Base-by-base conservation (phyloP, 2,329 filamentous ascomycete species). In the Epichloe bromicola region DNA sequence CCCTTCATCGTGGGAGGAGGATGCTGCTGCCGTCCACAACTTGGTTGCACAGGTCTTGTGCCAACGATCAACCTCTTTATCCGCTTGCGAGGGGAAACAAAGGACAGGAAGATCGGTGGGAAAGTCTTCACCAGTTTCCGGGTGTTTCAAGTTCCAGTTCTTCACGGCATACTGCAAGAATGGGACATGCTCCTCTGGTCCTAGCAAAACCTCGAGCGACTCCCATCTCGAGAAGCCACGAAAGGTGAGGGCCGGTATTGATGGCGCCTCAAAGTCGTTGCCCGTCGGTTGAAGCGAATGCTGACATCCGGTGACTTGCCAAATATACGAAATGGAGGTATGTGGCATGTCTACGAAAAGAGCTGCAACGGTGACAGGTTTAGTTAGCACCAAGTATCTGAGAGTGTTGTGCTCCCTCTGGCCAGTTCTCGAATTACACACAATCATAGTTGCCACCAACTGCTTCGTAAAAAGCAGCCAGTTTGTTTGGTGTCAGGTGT, bases 141-240 rank as follows among this genome's bases (percentile, higher is more conserved):
- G 85, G 60, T 94, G 80, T 53, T 77, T 79, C 53, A 97, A 75
- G 37, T 80, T 75, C 78, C 89, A 96, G 56, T 85, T 74, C 54
- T 77, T 76, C 3, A 95, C 85, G 0, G 89, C 88, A 60, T 80
- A 83, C 60, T 93, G 88, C 23, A 98, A 67, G 59, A 89, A 91
- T 0, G 81, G 80, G 1, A 89, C 85, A 69, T 97, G 90, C 60
- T 94, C 87, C 58, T 93, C 85, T 0, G 93, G 93, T 2, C 83
- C 86, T 2, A 97, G 77, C 37, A 97, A 72, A 20, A 95, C 77
- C 69, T 97, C 88, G 51, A 97, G 86, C 0, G 87, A 88, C 70
- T 95, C 85, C 91, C 91, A 98, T 64, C 88, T 83, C 42, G 91
- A 86, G 65, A 95, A 98, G 40, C 93, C 93, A 61, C 81, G 79